These are phyloP conservation scores for Iris macrosiphon DNA, from an alignment of 106 monocot species.

Conservation along the genomic window DNA sequence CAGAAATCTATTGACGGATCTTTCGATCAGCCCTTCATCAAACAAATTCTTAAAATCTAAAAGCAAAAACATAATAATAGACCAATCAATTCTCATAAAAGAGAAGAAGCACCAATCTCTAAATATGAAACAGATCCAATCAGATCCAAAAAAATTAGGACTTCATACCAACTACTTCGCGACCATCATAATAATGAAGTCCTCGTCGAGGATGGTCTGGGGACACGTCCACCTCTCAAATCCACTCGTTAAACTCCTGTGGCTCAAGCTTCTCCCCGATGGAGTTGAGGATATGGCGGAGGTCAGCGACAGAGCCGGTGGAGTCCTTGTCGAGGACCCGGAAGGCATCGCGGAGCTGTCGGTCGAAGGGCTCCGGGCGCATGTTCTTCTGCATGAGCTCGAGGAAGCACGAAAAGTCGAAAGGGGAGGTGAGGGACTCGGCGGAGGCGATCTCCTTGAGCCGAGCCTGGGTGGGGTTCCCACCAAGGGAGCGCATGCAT, in stretches of 20 bases:
- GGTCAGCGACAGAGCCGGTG: constrained; percentile 71
- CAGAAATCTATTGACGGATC: too few species aligned
- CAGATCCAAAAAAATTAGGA: too few species aligned
- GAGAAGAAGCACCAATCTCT: too few species aligned
- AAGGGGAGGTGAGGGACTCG: constrained; percentile 68
- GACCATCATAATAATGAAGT: constrained; percentile 84
- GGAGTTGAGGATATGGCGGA: constrained; percentile 75
- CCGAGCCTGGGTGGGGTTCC: constrained; percentile 93
- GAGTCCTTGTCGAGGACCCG: constrained; percentile 86
- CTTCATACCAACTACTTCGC: too few species aligned
- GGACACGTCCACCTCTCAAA: constrained; percentile 79
- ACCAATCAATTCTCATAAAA: too few species aligned
- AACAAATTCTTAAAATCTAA: too few species aligned
- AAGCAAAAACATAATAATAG: too few species aligned
- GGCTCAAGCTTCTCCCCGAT: constrained; percentile 94
- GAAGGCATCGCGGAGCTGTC: constrained; percentile 87
- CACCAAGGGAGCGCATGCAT: constrained; percentile 92
- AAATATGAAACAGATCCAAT: too few species aligned
- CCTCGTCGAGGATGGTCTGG: constrained; percentile 80
- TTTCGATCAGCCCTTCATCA: too few species aligned
- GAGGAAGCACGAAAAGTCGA: constrained; percentile 84
- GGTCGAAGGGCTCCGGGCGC: constrained; percentile 73
- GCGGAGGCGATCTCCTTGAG: constrained; percentile 60
- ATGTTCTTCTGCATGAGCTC: constrained; percentile 78
- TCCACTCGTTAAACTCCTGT: constrained; percentile 93